These are phyloP conservation scores for Rhodotorula graminis DNA, from an alignment of 768 basidiomycete genomes.

Conservation along the genomic window DNA sequence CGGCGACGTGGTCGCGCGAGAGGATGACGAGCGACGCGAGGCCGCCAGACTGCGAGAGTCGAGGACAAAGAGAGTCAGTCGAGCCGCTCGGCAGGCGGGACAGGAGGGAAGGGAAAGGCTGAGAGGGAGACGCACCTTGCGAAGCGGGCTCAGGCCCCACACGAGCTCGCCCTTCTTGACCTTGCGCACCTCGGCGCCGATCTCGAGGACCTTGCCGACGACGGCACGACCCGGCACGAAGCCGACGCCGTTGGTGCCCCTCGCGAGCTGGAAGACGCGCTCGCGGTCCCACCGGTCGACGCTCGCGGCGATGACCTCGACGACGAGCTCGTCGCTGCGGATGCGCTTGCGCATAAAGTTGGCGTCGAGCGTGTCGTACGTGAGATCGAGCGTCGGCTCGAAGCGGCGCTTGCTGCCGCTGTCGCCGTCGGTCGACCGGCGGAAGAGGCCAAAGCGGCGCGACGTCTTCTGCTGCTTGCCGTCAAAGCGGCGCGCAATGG, in stretches of 20 bases:
- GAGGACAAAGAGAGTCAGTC: background rate
- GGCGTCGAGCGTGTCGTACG: slow-evolving; percentile 25
- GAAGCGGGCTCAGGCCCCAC: slow-evolving; percentile 39
- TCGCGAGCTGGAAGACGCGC: slow-evolving; percentile 35
- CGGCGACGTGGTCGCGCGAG: slow-evolving; percentile 37
- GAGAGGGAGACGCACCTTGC: slow-evolving; percentile 17
- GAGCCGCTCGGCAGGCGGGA: background rate
- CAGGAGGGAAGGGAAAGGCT: too few species aligned
- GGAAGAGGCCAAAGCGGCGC: slow-evolving; percentile 27
- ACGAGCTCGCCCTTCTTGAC: slow-evolving; percentile 42
- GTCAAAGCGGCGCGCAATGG: slow-evolving; percentile 23
- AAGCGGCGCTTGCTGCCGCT: background rate
- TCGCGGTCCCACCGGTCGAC: slow-evolving; percentile 41
- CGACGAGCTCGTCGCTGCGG: slow-evolving; percentile 37
- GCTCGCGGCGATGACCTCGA: slow-evolving; percentile 42
- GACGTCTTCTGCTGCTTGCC: slow-evolving; percentile 27
- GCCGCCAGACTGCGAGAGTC: slow-evolving; percentile 36
- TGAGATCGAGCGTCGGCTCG: slow-evolving; percentile 19
- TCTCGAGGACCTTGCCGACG: slow-evolving; percentile 42
- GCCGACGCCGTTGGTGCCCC: slow-evolving; percentile 33
- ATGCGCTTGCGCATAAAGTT: slow-evolving; percentile 21
- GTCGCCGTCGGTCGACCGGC: slow-evolving; percentile 6
- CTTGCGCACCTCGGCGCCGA: slow-evolving; percentile 27
- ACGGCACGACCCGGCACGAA: slow-evolving; percentile 43
- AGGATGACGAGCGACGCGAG: slow-evolving; percentile 40